Evolutionary conservation across 2,329 filamentous ascomycete genomes (phyloP), one percentile per base, ranked within the genome.

Genomic region (Aspergillus sp.): DNA sequence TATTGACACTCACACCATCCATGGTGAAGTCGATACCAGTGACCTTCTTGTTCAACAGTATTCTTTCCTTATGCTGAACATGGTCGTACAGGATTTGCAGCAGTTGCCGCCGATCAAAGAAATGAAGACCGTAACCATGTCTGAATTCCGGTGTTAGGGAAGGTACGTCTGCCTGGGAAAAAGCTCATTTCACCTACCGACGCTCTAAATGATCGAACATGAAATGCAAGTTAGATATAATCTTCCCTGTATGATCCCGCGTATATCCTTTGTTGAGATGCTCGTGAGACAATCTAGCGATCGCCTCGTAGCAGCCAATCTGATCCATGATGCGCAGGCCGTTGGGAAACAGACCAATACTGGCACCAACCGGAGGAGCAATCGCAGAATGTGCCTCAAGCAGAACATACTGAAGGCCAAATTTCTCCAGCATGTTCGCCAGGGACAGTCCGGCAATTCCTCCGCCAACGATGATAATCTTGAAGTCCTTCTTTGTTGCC

Each of bases 321-420:
- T 84, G 81, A 47, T 82, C 79, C 0, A 82, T 59, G 5, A 83
- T 76, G 0, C 75, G 68, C 3, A 65, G 50, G 0, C 76, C 77
- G 16, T 76, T 70, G 0, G 79, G 68, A 0, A 72, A 55, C 0
- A 82, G 56, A 2, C 71, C 77, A 31, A 84, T 78, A 3, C 71
- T 75, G 0, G 78, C 79, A 0, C 81, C 81, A 0, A 76, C 64
- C 14, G 73, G 66, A 0, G 79, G 78, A 0, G 49, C 56, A 38
- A 62, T 53, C 0, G 71, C 61, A 0, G 55, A 21, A 45, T 76
- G 64, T 0, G 66, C 64, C 54, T 84, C 80, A 0, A 83, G 69
- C 0, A 83, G 52, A 2, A 80, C 52, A 58, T 76, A 82, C 55
- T 81, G 73, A 47, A 83, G 75, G 23, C 61, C 65, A 34, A 73